Evolutionary conservation across 192 early-diverging fungal genomes (phyloP).

Genomic region (Backusella macrospora): DNA sequence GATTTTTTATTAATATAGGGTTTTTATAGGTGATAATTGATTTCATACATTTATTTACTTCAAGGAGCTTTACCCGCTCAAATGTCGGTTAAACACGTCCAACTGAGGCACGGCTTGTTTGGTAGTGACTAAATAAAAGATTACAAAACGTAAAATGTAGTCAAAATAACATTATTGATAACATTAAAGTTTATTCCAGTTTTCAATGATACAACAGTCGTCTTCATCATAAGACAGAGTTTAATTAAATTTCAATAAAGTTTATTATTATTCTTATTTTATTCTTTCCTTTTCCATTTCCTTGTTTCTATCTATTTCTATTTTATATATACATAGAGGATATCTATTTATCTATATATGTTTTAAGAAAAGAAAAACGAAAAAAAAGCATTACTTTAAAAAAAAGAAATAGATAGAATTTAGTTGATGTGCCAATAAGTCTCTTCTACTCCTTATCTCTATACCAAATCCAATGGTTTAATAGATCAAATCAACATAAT

Average conservation of each 20-base stretch:
- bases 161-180: neutral
- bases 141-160: neutral
- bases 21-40: neutral
- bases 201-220: neutral
- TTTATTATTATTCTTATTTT: neutral
- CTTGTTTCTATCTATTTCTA: neutral
- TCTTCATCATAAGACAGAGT: neutral
- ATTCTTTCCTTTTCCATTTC: too few species aligned
- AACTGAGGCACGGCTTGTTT: neutral
- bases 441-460: neutral
- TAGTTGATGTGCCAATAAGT: neutral
- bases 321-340: too few species aligned
- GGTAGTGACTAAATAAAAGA: neutral
- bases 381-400: neutral
- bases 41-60: neutral
- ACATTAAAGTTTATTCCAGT: neutral
- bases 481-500: neutral
- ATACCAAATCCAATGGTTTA: neutral
- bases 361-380: neutral
- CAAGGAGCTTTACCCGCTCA: slow-evolving; percentile 5
- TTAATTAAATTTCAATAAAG: neutral
- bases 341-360: neutral
- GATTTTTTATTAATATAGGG: slow-evolving; percentile 2
- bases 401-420: neutral
- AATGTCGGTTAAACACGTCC: neutral